phyloP scores from a whole-genome alignment of 305 asterid species.

The Fraxinus sp. region DNA sequence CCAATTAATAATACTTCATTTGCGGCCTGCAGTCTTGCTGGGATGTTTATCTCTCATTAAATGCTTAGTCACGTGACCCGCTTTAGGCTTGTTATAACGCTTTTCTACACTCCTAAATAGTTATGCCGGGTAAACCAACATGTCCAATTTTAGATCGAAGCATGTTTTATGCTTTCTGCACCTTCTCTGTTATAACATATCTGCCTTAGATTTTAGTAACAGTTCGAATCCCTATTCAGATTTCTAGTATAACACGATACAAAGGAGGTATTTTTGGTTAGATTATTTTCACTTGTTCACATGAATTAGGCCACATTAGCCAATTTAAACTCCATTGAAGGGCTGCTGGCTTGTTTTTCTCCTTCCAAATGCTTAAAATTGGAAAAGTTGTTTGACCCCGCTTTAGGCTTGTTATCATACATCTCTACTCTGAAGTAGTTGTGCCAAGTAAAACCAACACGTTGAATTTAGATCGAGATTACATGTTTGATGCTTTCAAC shows the following conservation, averaged over 20 bases:
- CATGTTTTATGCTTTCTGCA: conserved; percentile 3
- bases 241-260: background rate
- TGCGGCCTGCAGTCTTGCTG: background rate
- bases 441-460: background rate
- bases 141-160: background rate
- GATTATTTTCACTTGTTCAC: background rate
- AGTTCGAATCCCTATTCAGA: background rate
- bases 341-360: background rate
- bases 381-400: background rate
- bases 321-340: background rate
- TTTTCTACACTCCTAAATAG: conserved; percentile 3
- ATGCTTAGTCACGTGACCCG: background rate
- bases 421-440: background rate
- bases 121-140: background rate
- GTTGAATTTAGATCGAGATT: background rate
- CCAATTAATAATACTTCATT: background rate
- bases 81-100: background rate
- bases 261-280: background rate
- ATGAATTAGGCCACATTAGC: background rate
- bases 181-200: conserved; percentile 4
- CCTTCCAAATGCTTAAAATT: background rate
- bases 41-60: background rate
- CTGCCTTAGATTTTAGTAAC: background rate
- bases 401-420: background rate
- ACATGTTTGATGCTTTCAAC: conserved; percentile 9